phyloP scores from a whole-genome alignment of 2,329 filamentous ascomycete species.

The Atkinsonella hypoxylon region DNA sequence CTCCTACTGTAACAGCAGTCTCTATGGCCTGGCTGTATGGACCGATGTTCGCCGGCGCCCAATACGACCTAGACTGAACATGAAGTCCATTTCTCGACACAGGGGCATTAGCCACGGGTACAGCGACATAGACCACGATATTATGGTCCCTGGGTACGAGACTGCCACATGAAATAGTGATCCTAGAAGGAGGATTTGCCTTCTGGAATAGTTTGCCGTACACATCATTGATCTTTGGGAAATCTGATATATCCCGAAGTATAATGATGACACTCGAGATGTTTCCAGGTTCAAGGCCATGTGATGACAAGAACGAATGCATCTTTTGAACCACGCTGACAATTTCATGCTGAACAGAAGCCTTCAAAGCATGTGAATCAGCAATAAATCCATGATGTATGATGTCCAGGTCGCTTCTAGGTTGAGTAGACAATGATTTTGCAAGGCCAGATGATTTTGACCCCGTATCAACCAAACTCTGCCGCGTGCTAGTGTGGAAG shows the following conservation, averaged over 20 bases:
- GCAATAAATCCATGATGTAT: conserved; percentile 29
- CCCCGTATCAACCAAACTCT: too few relatives aligned
- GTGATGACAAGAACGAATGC: conserved; percentile 24
- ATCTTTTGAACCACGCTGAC: conserved; percentile 35
- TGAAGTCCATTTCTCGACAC: conserved; percentile 55
- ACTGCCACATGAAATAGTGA: conserved; percentile 69
- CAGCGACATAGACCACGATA: conserved; percentile 45
- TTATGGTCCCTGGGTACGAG: conserved; percentile 47
- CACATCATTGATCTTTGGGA: conserved; percentile 58
- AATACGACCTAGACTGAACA: conserved; percentile 88
- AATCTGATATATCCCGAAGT: conserved; percentile 70
- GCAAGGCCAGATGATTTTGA: neutral
- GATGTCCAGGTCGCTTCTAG: conserved; percentile 10
- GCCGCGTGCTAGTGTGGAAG: conserved; percentile 10
- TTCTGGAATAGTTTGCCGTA: conserved; percentile 65
- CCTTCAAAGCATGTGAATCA: conserved; percentile 10
- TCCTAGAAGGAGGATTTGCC: conserved; percentile 74
- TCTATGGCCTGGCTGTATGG: conserved; percentile 86
- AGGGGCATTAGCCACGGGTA: conserved; percentile 19
- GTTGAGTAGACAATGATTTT: neutral
- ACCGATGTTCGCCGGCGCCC: conserved; percentile 95
- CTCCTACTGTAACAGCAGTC: conserved; percentile 21
- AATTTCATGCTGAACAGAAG: conserved; percentile 35
- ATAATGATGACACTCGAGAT: conserved; percentile 53
- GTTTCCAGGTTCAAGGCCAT: conserved; percentile 17